Base-by-base conservation (phyloP, 164 flowering plant genomes). In the Protea cynaroides region DNA sequence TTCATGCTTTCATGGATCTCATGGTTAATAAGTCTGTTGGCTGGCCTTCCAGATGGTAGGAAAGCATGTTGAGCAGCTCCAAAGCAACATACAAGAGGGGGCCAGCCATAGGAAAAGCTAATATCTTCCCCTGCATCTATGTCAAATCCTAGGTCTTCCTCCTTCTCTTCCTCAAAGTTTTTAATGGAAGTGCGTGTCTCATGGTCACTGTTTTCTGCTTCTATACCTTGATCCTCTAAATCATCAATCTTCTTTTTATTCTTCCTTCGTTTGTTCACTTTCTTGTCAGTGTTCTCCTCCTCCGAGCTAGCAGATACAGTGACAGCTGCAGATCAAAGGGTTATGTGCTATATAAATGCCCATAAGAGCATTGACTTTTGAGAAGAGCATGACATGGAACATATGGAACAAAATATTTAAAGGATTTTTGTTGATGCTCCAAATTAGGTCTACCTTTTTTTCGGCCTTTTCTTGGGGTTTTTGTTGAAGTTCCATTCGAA, bases 11-110 rank as follows among this genome's bases (percentile, higher is more conserved):
- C 89, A 75, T 87, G 93, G 18, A 86, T 75, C 75, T 86, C 88
- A 71, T 86, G 61, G 78, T 91, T 82, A 36, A 91, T 58, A 43
- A 91, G 84, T 62, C 97, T 81, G 75, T 89, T 86, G 37, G 97
- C 85, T 43, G 83, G 94, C 75, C 89, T 80, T 58, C 92, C 99
- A 15, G 94, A 84, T 4, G 96, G 96, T 56, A 95, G 71, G 76
- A 95, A 95, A 29, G 85, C 83, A 76, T 88, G 86, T 59, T 84
- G 93, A 55, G 89, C 87, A 40, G 94, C 82, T 69, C 99, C 99
- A 75, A 89, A 91, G 83, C 96, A 94, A 75, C 96, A 91, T 61
- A 94, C 92, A 37, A 91, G 89, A 56, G 96, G 96, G 63, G 99
- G 96, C 94, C 92, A 95, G 34, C 83, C 82, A 67, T 88, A 84